phyloP scores from a whole-genome alignment of 371 early-diverging fungal species.

The Synchytrium microbalum region DNA sequence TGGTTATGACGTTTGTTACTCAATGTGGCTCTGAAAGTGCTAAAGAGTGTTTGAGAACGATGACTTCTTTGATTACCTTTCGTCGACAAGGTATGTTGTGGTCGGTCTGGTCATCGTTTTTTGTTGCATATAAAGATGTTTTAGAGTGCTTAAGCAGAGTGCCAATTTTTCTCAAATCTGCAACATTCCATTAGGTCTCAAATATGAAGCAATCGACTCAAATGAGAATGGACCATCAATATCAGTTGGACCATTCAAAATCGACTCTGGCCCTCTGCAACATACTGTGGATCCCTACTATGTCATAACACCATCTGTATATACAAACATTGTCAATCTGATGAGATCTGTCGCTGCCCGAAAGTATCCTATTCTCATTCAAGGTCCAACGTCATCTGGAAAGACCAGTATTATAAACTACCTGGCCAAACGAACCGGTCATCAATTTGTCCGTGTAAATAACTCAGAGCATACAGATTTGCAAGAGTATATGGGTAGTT shows the following conservation, averaged over 20 bases:
- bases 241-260: slow-evolving; percentile 49
- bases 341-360: slow-evolving; percentile 87
- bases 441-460: slow-evolving; percentile 97
- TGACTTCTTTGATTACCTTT: not conserved
- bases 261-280: not conserved
- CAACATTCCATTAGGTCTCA: too few species aligned
- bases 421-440: slow-evolving; percentile 87
- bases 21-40: slow-evolving; percentile 60
- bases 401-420: slow-evolving; percentile 99
- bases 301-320: slow-evolving; percentile 85
- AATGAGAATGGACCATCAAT: too few species aligned
- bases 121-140: too few species aligned
- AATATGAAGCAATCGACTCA: too few species aligned
- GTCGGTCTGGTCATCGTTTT: too few species aligned
- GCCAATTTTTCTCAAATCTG: too few species aligned
- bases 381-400: slow-evolving; percentile 99
- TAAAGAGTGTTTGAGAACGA: not conserved
- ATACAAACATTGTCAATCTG: slow-evolving; percentile 74
- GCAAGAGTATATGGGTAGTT: slow-evolving; percentile 82
- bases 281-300: slow-evolving; percentile 32
- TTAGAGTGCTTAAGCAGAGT: too few species aligned
- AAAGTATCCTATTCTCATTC: slow-evolving; percentile 95
- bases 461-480: slow-evolving; percentile 99
- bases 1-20: slow-evolving; percentile 92
- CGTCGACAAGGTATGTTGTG: not conserved